Conservation (phyloP, 805 yeast species). For the Ogataea ganodermae region DNA sequence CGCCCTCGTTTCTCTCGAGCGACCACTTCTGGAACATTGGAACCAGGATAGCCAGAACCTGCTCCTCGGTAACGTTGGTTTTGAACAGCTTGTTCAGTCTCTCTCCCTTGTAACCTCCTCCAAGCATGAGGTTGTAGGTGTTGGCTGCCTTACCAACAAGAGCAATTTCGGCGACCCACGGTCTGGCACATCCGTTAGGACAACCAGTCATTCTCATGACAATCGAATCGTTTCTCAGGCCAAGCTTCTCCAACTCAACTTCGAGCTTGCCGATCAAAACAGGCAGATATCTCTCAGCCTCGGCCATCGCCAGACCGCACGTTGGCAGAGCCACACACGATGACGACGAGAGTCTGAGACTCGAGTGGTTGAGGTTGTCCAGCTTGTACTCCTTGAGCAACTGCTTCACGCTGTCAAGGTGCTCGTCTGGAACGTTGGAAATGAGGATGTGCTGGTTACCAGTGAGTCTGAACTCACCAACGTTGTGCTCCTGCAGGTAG, state of each 20-base stretch:
- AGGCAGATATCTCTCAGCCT: conserved; percentile 91
- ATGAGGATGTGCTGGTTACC: conserved; percentile 93
- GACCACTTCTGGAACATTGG: conserved; percentile 96
- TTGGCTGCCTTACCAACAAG: conserved; percentile 94
- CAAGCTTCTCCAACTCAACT: conserved; percentile 84
- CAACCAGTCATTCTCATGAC: conserved; percentile 99
- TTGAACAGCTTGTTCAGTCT: conserved; percentile 87
- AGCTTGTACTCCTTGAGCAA: conserved; percentile 72
- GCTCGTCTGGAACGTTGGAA: conserved; percentile 69
- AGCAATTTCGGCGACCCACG: conserved; percentile 97
- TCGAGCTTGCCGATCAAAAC: conserved; percentile 79
- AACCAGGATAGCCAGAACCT: conserved; percentile 71
- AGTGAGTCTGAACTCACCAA: conserved; percentile 88
- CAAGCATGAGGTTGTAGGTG: conserved; percentile 89
- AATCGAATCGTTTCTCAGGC: conserved; percentile 89
- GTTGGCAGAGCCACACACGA: conserved; percentile 99
- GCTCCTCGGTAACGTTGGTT: conserved; percentile 88
- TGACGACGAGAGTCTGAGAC: conserved; percentile 84
- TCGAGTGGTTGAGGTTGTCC: conserved; percentile 81
- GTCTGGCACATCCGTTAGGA: conserved; percentile 98
- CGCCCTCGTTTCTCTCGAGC: conserved; percentile 84
- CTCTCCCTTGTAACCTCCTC: conserved; percentile 95
- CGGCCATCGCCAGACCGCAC: conserved; percentile 99
- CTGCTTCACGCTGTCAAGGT: conserved; percentile 60
- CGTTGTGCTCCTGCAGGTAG: conserved; percentile 55